Conservation (phyloP, 805 yeast species). For the Scheffersomyces stipitis region DNA sequence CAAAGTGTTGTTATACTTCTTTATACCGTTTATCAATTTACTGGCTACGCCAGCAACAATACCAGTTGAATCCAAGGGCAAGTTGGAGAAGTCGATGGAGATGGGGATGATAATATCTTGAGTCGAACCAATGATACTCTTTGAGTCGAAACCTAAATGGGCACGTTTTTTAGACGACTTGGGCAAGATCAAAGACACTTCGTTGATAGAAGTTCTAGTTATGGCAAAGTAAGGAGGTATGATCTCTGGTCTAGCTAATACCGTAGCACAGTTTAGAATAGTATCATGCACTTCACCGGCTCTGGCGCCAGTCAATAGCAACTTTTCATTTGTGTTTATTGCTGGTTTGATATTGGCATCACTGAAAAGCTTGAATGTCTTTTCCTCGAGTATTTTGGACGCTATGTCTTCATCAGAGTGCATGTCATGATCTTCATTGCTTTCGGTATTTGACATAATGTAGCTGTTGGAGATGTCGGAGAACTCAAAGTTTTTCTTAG, state of each 20-base stretch:
- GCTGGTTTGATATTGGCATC: slow-evolving; percentile 43
- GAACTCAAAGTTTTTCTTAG: slow-evolving; percentile 43
- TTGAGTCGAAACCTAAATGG: slow-evolving; percentile 39
- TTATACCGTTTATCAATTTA: slow-evolving; percentile 37
- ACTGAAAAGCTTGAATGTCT: slow-evolving; percentile 37
- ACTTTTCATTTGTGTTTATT: slow-evolving; percentile 37
- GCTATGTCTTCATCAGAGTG: background rate
- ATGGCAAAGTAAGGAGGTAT: slow-evolving; percentile 51
- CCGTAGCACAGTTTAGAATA: slow-evolving; percentile 43
- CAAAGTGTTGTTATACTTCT: slow-evolving; percentile 14
- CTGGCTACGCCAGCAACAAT: slow-evolving; percentile 67
- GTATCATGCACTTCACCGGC: slow-evolving; percentile 45
- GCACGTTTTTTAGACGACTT: slow-evolving; percentile 35
- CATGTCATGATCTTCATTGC: background rate
- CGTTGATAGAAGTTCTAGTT: slow-evolving; percentile 52
- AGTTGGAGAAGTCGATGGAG: slow-evolving; percentile 48
- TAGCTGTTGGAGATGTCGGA: slow-evolving; percentile 46
- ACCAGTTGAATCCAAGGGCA: slow-evolving; percentile 63
- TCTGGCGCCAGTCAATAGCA: slow-evolving; percentile 61
- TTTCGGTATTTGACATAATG: slow-evolving; percentile 14
- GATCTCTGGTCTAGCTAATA: slow-evolving; percentile 21
- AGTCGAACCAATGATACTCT: slow-evolving; percentile 52
- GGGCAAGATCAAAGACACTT: slow-evolving; percentile 50
- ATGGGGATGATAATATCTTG: slow-evolving; percentile 59
- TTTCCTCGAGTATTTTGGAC: slow-evolving; percentile 22